These are phyloP conservation scores for Arctium lappa DNA, from an alignment of 129 eudicot genomes.

Conservation along the genomic window DNA sequence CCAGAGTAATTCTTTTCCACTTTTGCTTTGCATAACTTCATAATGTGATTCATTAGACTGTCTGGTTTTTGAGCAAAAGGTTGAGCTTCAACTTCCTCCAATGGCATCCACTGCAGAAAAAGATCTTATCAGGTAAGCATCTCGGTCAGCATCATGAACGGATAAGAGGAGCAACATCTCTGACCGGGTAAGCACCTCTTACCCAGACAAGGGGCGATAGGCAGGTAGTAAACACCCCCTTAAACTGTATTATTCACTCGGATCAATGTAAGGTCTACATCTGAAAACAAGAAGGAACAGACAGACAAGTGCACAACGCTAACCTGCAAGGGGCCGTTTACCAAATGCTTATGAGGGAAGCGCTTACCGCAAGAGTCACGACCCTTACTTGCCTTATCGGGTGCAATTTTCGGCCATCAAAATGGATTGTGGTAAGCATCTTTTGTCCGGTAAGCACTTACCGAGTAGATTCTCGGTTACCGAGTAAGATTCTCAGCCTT, in stretches of 20 bases:
- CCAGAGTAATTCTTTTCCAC: constrained; percentile 50
- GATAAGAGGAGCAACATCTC: too few species aligned
- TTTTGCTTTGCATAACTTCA: constrained; percentile 48
- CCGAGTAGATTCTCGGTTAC: too few species aligned
- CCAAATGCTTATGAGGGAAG: too few species aligned
- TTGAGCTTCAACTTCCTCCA: constrained; percentile 62
- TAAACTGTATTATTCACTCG: background rate
- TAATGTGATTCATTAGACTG: constrained; percentile 35
- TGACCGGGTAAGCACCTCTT: background rate
- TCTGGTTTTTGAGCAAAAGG: constrained; percentile 34
- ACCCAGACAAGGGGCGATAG: too few species aligned
- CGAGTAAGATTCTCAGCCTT: too few species aligned
- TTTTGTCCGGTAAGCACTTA: too few species aligned
- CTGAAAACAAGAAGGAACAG: background rate
- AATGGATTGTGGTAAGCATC: too few species aligned
- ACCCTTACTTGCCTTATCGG: too few species aligned
- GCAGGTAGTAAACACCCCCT: background rate
- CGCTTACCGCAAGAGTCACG: too few species aligned
- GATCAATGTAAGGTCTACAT: background rate
- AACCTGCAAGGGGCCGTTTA: too few species aligned
- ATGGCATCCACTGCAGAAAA: constrained; percentile 56
- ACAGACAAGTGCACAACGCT: background rate
- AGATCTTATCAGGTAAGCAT: background rate
- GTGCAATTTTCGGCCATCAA: too few species aligned
- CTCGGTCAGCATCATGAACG: background rate